Base-by-base conservation (phyloP, 2,329 filamentous ascomycete species). In the Cytospora leucostoma region DNA sequence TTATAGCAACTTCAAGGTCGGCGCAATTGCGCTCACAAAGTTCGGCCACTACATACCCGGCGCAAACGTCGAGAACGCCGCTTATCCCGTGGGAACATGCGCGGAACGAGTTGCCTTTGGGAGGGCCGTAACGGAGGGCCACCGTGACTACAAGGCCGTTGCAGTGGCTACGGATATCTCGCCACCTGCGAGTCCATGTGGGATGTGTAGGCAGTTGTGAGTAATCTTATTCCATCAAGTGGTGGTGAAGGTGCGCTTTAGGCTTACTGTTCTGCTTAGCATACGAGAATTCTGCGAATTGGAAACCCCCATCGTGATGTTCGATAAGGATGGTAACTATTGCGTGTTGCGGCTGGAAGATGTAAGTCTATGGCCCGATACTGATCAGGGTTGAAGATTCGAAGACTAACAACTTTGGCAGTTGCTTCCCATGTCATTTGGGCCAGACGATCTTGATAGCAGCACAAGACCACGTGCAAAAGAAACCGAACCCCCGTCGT, bases 121-220 rank as follows among this genome's bases (percentile, higher is more conserved):
- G 8, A 92, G 88, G 47, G 94, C 94, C 27, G 85, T 97, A 6
- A 84, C 86, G 7, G 78, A 78, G 58, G 84, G 85, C 3, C 76
- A 84, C 68, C 77, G 75, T 38, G 71, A 70, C 35, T 92, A 96
- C 77, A 88, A 86, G 71, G 94, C 93, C 21, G 77, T 99, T 27
- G 94, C 91, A 17, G 93, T 99, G 4, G 85, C 91, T 7, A 96
- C 93, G 7, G 91, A 97, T 73, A 89, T 91, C 50, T 77, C 76
- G 37, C 85, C 86, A 35, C 86, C 88, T 4, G 84, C 84, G 55
- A 88, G 88, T 66, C 95, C 95, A 0, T 99, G 95, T 74, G 95
- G 95, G 61, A 97, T 97, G 93, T 98, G 94, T 75, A 83, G 94
- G 70, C 94, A 97, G 75, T 96, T 94, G 89, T 92, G 74, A 79